Percentiles rank a stretch among this genome's conserved stretches.
Evolutionary conservation across 768 basidiomycete genomes (phyloP).

Genomic region (Phlebiopsis flavidoalba): DNA sequence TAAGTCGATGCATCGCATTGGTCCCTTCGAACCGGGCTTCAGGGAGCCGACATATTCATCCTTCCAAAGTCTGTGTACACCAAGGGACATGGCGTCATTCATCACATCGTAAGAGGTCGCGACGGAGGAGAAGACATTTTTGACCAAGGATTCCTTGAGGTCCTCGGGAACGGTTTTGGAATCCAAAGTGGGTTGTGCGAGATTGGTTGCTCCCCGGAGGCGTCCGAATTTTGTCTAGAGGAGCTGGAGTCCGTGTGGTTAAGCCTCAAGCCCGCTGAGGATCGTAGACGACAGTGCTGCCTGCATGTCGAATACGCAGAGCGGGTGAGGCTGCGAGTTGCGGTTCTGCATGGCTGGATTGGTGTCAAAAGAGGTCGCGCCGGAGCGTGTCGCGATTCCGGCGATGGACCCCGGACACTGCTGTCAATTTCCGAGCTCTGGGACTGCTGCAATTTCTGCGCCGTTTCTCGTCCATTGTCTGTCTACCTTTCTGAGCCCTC

Average conservation of each 20-base stretch:
- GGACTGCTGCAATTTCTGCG: neutral
- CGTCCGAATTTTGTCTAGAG: neutral
- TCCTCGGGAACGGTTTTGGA: conserved; percentile 83
- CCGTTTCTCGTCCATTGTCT: neutral
- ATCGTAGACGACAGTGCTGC: neutral
- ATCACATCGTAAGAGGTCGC: conserved; percentile 94
- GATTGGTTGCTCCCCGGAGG: neutral
- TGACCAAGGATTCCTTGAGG: conserved; percentile 85
- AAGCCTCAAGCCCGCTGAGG: neutral
- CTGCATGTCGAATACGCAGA: neutral
- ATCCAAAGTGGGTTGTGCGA: conserved; percentile 86
- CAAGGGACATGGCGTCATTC: conserved; percentile 99
- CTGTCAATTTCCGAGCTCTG: neutral
- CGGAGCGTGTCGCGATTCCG: neutral
- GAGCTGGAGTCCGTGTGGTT: conserved; percentile 1
- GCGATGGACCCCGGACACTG: conserved; percentile 6
- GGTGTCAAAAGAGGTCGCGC: conserved; percentile 5
- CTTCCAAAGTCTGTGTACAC: conserved; percentile 97
- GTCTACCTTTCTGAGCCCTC: neutral
- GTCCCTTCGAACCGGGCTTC: conserved; percentile 71
- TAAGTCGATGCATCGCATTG: conserved; percentile 84
- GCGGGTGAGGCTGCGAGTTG: conserved; percentile 8
- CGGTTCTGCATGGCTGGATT: conserved; percentile 11
- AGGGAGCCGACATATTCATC: conserved; percentile 77
- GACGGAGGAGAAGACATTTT: conserved; percentile 91